Percentiles rank a stretch among this genome's conserved stretches.
Conservation (phyloP, 2,329 filamentous ascomycete species). For the Cryphonectria nitschkei region DNA sequence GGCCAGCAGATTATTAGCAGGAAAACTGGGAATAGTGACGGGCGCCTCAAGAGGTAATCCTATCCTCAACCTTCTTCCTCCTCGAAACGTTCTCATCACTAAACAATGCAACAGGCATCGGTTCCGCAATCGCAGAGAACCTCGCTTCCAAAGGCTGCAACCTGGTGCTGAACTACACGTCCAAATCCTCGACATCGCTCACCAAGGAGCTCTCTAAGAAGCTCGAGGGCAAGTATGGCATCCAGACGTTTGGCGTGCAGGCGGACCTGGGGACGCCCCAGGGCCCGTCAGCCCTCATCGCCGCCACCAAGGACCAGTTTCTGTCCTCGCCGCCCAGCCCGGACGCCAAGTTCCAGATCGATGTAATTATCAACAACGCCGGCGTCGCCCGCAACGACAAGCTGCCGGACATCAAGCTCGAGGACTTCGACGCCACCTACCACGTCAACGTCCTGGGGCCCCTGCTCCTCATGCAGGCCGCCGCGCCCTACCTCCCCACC, state of each 20-base stretch:
- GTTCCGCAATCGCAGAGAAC: slow-evolving; percentile 64
- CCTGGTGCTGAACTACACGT: slow-evolving; percentile 72
- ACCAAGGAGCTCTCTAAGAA: slow-evolving; percentile 65
- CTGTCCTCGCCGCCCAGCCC: slow-evolving; percentile 44
- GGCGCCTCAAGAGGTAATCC: slow-evolving; percentile 69
- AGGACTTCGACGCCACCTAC: slow-evolving; percentile 74
- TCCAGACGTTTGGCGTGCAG: slow-evolving; percentile 66
- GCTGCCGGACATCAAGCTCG: slow-evolving; percentile 63
- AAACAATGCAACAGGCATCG: slow-evolving; percentile 65
- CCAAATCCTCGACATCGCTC: slow-evolving; percentile 40
- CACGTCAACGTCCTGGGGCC: slow-evolving; percentile 82
- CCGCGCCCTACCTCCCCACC: slow-evolving; percentile 67
- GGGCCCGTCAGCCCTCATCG: slow-evolving; percentile 63
- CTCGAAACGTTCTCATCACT: slow-evolving; percentile 16
- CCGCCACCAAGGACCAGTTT: slow-evolving; percentile 62
- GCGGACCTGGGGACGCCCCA: slow-evolving; percentile 70
- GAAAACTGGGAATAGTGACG: slow-evolving; percentile 32
- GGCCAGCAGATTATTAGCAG: slow-evolving; percentile 27
- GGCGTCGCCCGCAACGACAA: slow-evolving; percentile 69
- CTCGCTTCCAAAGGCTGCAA: slow-evolving; percentile 73
- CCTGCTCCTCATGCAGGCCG: slow-evolving; percentile 75
- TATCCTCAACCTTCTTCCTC: background rate
- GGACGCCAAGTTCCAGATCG: slow-evolving; percentile 64
- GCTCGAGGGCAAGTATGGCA: slow-evolving; percentile 60
- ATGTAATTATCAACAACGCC: slow-evolving; percentile 88